Evolutionary conservation across 345 rosid species (phyloP).

Genomic region (Firmiana major): DNA sequence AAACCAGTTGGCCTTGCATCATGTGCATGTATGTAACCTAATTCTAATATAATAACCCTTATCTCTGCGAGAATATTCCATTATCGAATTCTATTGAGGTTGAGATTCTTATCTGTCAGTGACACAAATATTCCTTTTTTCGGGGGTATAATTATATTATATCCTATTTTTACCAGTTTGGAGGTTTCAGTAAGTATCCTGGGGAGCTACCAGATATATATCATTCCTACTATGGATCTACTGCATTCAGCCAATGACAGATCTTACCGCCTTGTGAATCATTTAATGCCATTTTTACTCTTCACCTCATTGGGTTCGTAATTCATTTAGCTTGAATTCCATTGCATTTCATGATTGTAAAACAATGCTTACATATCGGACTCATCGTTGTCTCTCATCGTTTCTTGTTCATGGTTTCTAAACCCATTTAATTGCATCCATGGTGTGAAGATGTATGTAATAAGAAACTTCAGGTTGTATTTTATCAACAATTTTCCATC

Average conservation of each 20-base stretch:
- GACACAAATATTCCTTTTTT: conserved; percentile 12
- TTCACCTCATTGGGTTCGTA: neutral
- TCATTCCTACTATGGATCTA: conserved; percentile 74
- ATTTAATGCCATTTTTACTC: conserved; percentile 19
- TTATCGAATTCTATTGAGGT: neutral
- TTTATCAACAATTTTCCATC: too few species aligned
- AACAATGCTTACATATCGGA: neutral
- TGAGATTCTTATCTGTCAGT: neutral
- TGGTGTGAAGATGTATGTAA: neutral
- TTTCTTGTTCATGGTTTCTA: neutral
- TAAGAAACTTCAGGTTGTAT: neutral
- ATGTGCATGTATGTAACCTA: neutral
- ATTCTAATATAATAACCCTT: too few species aligned
- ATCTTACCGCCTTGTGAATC: conserved; percentile 38
- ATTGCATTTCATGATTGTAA: neutral
- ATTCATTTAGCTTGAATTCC: neutral
- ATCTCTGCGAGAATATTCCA: neutral
- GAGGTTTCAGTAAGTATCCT: conserved; percentile 79
- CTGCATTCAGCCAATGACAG: conserved; percentile 70
- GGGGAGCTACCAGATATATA: conserved; percentile 66
- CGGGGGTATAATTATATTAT: neutral
- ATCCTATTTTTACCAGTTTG: conserved; percentile 40
- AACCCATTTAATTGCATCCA: neutral
- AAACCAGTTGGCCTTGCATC: neutral
- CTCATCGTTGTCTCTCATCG: neutral